A percentile compares a stretch with the other conserved stretches of the same genome.
phyloP scores from a whole-genome alignment of 768 basidiomycete genomes.

The Suillus alpinus region DNA sequence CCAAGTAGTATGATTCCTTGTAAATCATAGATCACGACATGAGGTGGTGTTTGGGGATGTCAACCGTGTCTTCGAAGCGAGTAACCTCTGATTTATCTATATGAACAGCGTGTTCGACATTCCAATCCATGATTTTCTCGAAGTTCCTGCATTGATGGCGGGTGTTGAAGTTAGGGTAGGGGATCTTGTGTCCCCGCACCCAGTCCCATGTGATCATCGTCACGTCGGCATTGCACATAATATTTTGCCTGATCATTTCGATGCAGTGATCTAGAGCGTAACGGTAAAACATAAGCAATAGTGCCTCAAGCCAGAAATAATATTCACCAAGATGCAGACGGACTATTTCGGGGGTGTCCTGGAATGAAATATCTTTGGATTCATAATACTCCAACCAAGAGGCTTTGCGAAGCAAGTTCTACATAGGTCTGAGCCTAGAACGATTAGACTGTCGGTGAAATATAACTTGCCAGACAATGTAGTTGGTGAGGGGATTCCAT shows the following conservation, averaged over 20 bases:
- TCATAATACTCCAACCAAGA: constrained; percentile 9
- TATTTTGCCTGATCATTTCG: constrained; percentile 9
- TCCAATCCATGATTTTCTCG: background rate
- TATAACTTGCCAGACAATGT: constrained; percentile 8
- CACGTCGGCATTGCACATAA: constrained; percentile 12
- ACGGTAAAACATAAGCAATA: background rate
- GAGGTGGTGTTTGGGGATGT: background rate
- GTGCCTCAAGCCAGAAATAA: background rate
- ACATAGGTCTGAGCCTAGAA: background rate
- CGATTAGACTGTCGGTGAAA: background rate
- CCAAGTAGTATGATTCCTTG: background rate
- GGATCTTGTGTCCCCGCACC: background rate
- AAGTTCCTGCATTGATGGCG: constrained; percentile 3
- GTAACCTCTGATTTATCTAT: background rate
- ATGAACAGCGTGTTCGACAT: background rate
- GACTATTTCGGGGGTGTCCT: background rate
- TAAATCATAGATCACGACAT: background rate
- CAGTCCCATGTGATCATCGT: constrained; percentile 14
- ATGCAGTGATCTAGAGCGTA: constrained; percentile 8
- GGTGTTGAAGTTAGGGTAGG: constrained; percentile 5
- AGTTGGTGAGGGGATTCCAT: constrained; percentile 11
- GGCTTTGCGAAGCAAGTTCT: constrained; percentile 12
- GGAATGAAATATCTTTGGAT: constrained; percentile 4
- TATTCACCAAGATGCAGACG: constrained; percentile 7
- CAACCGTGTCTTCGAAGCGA: background rate